Conservation (phyloP, 176 grass and related monocot species). For the Rhynchospora tenuis region DNA sequence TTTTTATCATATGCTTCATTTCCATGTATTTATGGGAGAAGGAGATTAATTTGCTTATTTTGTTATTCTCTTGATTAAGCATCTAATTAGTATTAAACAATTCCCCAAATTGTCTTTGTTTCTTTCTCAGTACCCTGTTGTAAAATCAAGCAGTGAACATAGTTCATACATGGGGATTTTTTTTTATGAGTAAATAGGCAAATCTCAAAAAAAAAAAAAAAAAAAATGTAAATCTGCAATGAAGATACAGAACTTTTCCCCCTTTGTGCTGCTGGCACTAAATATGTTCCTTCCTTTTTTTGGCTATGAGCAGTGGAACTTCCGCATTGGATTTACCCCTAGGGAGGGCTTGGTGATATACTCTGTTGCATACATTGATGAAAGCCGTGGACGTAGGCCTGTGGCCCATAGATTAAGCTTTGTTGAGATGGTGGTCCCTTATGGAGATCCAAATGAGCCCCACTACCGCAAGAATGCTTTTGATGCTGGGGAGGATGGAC, state of each 20-base stretch:
- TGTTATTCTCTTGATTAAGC: not conserved
- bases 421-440: slow-evolving; percentile 99
- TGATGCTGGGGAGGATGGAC: slow-evolving; percentile 98
- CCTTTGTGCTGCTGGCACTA: not conserved
- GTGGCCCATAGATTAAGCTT: slow-evolving; percentile 95
- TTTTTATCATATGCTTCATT: not conserved
- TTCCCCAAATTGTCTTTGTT: not conserved
- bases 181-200: too few relatives aligned
- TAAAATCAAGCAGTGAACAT: not conserved
- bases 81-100: not conserved
- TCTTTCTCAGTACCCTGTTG: not conserved
- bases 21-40: not conserved
- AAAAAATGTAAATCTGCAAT: too few relatives aligned
- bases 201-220: too few relatives aligned
- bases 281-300: not conserved
- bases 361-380: slow-evolving; percentile 95
- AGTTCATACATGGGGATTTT: too few relatives aligned
- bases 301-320: slow-evolving; percentile 65
- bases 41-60: not conserved
- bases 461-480: slow-evolving; percentile 99
- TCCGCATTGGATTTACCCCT: slow-evolving; percentile 98
- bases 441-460: slow-evolving; percentile 97
- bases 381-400: slow-evolving; percentile 81
- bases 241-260: not conserved
- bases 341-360: slow-evolving; percentile 97